Percentiles rank a stretch among this genome's conserved stretches.
Conservation (phyloP, 2,329 filamentous ascomycete genomes). For the Alternaria hordeiaustralica region DNA sequence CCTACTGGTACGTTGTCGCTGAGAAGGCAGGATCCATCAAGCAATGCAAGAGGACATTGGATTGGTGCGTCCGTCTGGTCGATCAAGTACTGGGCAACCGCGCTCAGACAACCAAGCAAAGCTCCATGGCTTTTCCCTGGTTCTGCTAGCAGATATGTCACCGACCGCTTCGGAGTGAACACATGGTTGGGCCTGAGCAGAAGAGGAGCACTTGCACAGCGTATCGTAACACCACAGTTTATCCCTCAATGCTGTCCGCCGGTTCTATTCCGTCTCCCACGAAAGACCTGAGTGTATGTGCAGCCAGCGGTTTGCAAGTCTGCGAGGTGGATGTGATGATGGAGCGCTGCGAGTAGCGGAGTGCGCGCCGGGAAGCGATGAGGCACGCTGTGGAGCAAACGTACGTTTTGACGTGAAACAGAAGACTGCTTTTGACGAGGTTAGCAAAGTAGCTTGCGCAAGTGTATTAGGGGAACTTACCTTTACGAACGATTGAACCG, state of each 20-base stretch:
- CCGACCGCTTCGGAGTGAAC: slow-evolving; percentile 6
- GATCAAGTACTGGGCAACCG: not conserved
- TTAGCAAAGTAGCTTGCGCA: not conserved
- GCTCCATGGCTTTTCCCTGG: not conserved
- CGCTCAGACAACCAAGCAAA: not conserved
- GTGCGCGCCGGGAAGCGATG: not conserved
- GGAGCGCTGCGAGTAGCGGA: not conserved
- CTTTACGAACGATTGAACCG: not conserved
- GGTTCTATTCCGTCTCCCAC: not conserved
- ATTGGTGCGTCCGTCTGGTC: not conserved
- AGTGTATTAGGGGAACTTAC: not conserved
- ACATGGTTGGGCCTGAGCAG: not conserved
- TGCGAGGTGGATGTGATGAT: not conserved
- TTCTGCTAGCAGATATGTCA: not conserved
- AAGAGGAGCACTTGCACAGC: not conserved
- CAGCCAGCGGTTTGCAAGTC: not conserved
- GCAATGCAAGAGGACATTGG: not conserved
- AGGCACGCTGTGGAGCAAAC: not conserved
- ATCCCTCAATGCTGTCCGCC: not conserved
- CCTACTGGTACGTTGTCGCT: not conserved
- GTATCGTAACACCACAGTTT: not conserved
- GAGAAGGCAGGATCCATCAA: not conserved
- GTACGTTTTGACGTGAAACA: not conserved
- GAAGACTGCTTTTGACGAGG: not conserved
- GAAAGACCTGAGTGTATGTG: not conserved